These are phyloP conservation scores for Boletus pseudopeckii DNA, from an alignment of 768 basidiomycete genomes.

Conservation along the genomic window DNA sequence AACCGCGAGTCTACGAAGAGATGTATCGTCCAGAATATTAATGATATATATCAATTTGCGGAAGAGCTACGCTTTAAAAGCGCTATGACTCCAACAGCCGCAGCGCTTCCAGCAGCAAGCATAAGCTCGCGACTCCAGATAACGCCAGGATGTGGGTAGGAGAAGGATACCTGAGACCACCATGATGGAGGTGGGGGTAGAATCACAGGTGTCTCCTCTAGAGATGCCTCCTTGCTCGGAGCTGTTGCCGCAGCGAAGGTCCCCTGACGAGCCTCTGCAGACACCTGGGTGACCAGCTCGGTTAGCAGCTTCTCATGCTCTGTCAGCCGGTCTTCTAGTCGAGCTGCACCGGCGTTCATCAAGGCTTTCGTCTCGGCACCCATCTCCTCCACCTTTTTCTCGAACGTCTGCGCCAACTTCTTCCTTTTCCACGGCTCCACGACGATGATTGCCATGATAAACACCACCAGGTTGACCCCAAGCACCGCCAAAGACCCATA, in stretches of 20 bases:
- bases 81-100: constrained; percentile 24
- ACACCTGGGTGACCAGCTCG: constrained; percentile 23
- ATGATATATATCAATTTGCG: constrained; percentile 10
- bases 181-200: not conserved
- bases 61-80: constrained; percentile 23
- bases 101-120: constrained; percentile 30
- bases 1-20: not conserved
- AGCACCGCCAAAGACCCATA: constrained; percentile 87
- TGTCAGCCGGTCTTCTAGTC: constrained; percentile 47
- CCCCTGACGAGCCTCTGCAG: constrained; percentile 14
- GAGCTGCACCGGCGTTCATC: constrained; percentile 46
- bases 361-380: constrained; percentile 37
- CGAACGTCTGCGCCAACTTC: constrained; percentile 83
- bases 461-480: constrained; percentile 85
- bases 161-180: constrained; percentile 10
- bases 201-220: not conserved
- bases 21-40: not conserved
- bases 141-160: constrained; percentile 9
- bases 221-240: not conserved
- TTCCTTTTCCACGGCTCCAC: constrained; percentile 97
- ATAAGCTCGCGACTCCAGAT: constrained; percentile 21
- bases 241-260: not conserved
- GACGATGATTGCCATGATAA: constrained; percentile 81
- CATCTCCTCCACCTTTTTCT: constrained; percentile 71
- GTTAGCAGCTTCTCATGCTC: constrained; percentile 41